phyloP scores from a whole-genome alignment of 2,329 filamentous ascomycete genomes.

The Lachnellula occidentalis region DNA sequence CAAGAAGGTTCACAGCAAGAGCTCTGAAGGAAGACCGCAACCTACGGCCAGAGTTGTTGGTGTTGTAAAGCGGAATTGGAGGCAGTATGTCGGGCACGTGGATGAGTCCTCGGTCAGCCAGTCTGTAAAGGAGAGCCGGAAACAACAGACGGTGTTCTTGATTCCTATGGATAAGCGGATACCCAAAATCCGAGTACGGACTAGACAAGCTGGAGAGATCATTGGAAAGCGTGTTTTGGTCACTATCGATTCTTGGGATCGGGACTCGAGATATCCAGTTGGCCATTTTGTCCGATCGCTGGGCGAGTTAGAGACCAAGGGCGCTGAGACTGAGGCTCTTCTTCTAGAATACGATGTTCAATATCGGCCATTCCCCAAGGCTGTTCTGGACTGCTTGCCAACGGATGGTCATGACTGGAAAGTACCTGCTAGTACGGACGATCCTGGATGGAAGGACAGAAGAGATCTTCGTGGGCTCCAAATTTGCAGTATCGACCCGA shows the following conservation, averaged over 20 bases:
- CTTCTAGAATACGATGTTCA: conserved; percentile 95
- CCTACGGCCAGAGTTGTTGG: conserved; percentile 91
- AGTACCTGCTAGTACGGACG: conserved; percentile 71
- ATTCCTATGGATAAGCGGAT: conserved; percentile 98
- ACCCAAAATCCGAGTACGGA: conserved; percentile 90
- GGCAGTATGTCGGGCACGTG: conserved; percentile 94
- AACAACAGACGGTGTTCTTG: conserved; percentile 89
- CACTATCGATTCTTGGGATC: conserved; percentile 91
- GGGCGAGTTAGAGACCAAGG: conserved; percentile 91
- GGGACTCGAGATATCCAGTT: conserved; percentile 84
- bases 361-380: conserved; percentile 93
- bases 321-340: conserved; percentile 93
- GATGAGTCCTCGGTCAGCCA: conserved; percentile 79
- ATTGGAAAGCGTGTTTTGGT: conserved; percentile 88
- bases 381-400: conserved; percentile 88
- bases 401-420: conserved; percentile 90
- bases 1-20: conserved; percentile 73
- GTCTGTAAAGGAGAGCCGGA: conserved; percentile 67
- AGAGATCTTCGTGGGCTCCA: conserved; percentile 78
- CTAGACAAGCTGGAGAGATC: conserved; percentile 81
- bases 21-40: conserved; percentile 70
- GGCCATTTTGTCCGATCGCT: conserved; percentile 92
- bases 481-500: conserved; percentile 95
- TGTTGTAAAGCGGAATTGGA: conserved; percentile 92
- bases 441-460: conserved; percentile 82